These are phyloP conservation scores for Pseudotulostoma volvatum DNA, from an alignment of 495 filamentous ascomycete species.

Conservation along the genomic window DNA sequence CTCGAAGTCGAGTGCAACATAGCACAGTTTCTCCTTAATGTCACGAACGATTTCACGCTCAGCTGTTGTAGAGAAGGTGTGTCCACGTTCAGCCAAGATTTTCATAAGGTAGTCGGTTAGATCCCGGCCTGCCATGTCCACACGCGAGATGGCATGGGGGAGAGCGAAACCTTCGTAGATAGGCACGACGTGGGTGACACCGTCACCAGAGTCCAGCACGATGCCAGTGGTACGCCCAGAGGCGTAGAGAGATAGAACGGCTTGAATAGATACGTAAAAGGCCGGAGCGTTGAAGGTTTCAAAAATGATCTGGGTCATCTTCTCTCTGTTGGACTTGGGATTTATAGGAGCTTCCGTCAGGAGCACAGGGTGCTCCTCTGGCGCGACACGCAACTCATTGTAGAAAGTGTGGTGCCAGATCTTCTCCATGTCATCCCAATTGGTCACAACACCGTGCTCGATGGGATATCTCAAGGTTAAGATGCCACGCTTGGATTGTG, in stretches of 20 bases:
- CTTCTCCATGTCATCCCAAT: slow-evolving; percentile 99
- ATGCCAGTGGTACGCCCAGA: slow-evolving; percentile 99
- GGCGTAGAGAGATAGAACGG: slow-evolving; percentile 95
- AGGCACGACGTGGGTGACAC: slow-evolving; percentile 99
- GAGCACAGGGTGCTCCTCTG: slow-evolving; percentile 98
- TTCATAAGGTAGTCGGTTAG: slow-evolving; percentile 99
- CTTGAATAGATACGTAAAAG: slow-evolving; percentile 99
- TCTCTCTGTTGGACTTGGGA: slow-evolving; percentile 99
- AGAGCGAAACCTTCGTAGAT: slow-evolving; percentile 99
- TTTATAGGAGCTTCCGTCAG: slow-evolving; percentile 99
- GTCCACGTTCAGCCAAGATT: slow-evolving; percentile 96
- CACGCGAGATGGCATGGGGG: slow-evolving; percentile 96
- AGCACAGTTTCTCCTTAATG: slow-evolving; percentile 99
- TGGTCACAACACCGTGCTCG: slow-evolving; percentile 99
- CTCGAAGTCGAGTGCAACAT: slow-evolving; percentile 98
- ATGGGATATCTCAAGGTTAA: slow-evolving; percentile 97
- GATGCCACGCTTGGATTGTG: slow-evolving; percentile 99
- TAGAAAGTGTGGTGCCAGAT: slow-evolving; percentile 99
- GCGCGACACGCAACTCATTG: slow-evolving; percentile 98
- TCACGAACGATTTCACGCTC: slow-evolving; percentile 99
- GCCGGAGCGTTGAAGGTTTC: slow-evolving; percentile 99
- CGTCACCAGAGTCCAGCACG: slow-evolving; percentile 98
- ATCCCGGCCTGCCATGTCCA: slow-evolving; percentile 99
- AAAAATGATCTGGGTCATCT: slow-evolving; percentile 99
- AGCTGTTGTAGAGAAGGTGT: slow-evolving; percentile 98